Percentiles rank a stretch among this genome's conserved stretches.
phyloP scores from a whole-genome alignment of 768 basidiomycete genomes.

The Rhodotorula toruloides region DNA sequence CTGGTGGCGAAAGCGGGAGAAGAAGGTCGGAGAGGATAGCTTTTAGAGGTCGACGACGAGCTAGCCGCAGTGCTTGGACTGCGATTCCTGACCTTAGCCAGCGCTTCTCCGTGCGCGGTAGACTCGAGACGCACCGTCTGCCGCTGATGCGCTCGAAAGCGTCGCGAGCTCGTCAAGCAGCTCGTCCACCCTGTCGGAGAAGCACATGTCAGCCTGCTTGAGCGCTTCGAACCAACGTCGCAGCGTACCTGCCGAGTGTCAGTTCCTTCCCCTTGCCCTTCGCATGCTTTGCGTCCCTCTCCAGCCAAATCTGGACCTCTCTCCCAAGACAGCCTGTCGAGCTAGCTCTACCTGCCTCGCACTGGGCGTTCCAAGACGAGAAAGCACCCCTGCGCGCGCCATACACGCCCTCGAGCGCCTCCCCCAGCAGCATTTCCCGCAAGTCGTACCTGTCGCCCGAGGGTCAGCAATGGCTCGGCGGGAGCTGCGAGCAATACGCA shows the following conservation, averaged over 20 bases:
- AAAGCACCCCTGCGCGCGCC: slow-evolving; percentile 44
- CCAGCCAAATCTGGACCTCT: slow-evolving; percentile 56
- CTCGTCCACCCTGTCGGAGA: slow-evolving; percentile 56
- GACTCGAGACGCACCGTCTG: slow-evolving; percentile 1
- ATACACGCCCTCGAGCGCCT: slow-evolving; percentile 54
- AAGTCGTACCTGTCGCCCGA: slow-evolving; percentile 49
- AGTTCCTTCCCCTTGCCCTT: slow-evolving; percentile 43
- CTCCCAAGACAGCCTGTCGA: slow-evolving; percentile 63
- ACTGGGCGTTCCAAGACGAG: slow-evolving; percentile 45
- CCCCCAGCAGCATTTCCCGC: slow-evolving; percentile 61
- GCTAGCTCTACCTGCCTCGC: slow-evolving; percentile 47
- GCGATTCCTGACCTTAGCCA: background rate
- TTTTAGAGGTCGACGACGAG: slow-evolving; percentile 43
- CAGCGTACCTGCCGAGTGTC: slow-evolving; percentile 9
- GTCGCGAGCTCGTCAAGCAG: slow-evolving; percentile 72
- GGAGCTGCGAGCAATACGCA: slow-evolving; percentile 47
- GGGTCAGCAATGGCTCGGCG: background rate
- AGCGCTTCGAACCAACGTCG: background rate
- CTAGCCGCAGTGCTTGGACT: slow-evolving; percentile 42
- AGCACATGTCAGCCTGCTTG: slow-evolving; percentile 36
- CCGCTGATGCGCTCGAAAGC: slow-evolving; percentile 58
- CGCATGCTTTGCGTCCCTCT: slow-evolving; percentile 24
- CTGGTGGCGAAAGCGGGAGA: slow-evolving; percentile 57
- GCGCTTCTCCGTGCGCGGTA: background rate
- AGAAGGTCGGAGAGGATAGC: slow-evolving; percentile 59